Evolutionary conservation across 768 basidiomycete genomes (phyloP).

Genomic region (Lepiota subincarnata): DNA sequence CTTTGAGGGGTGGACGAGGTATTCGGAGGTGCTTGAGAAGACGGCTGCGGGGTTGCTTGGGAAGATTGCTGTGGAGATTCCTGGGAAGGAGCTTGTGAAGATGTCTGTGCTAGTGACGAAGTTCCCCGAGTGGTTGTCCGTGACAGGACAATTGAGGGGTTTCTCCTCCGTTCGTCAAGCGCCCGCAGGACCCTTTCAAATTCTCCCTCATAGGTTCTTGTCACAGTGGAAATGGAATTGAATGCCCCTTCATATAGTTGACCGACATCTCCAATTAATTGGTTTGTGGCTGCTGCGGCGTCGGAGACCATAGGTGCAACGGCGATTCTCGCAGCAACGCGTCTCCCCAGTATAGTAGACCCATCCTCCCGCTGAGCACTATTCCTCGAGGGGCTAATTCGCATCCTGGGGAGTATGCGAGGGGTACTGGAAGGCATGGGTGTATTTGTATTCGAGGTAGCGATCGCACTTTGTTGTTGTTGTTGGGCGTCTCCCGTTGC

Average conservation of each 20-base stretch:
- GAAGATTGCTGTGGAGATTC: slow-evolving; percentile 7
- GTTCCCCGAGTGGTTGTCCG: not conserved
- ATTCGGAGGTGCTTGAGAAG: slow-evolving; percentile 7
- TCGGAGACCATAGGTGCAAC: slow-evolving; percentile 17
- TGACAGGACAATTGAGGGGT: not conserved
- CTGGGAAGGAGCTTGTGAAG: slow-evolving; percentile 3
- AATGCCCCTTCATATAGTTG: slow-evolving; percentile 6
- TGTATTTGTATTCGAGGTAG: not conserved
- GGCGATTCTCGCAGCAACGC: slow-evolving; percentile 36
- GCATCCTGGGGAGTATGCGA: not conserved
- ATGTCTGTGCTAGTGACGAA: slow-evolving; percentile 5
- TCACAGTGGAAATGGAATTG: slow-evolving; percentile 9
- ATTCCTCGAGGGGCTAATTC: slow-evolving; percentile 16
- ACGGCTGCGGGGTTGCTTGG: not conserved
- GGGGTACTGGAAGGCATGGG: not conserved
- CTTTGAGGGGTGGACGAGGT: not conserved
- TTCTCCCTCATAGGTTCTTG: slow-evolving; percentile 10
- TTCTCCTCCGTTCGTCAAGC: not conserved
- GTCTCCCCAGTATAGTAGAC: slow-evolving; percentile 33
- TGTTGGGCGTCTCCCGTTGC: not conserved
- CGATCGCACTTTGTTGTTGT: not conserved
- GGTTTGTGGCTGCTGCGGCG: slow-evolving; percentile 13
- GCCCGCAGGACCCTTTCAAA: slow-evolving; percentile 1
- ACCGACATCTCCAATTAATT: slow-evolving; percentile 1
- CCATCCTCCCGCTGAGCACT: slow-evolving; percentile 28